Percentiles rank a stretch among this genome's conserved stretches.
Conservation (phyloP, 371 early-diverging fungal species). For the Dentiscutata heterogama region DNA sequence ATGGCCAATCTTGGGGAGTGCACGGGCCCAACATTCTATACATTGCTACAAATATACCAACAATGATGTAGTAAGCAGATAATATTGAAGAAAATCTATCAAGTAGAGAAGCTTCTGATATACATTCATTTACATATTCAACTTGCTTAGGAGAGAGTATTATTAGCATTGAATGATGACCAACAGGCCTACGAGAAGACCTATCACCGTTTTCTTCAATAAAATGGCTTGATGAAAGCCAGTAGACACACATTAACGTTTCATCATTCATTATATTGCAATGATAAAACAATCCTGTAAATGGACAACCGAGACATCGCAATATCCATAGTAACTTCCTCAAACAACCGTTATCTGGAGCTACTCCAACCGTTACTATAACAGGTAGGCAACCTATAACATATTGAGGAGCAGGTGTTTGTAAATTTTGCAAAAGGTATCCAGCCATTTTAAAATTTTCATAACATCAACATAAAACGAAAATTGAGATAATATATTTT, state of each 20-base stretch:
- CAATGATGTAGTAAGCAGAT: constrained; percentile 2
- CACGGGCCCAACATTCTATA: background rate
- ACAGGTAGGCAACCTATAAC: constrained; percentile 16
- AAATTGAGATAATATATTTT: too few relatives aligned
- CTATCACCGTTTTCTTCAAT: background rate
- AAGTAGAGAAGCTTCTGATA: constrained; percentile 3
- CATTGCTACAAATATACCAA: constrained; percentile 22
- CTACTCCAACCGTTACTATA: background rate
- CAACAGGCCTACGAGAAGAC: background rate
- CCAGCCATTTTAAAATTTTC: too few relatives aligned
- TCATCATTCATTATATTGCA: background rate
- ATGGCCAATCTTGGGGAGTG: background rate
- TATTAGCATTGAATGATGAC: background rate
- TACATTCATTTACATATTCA: background rate
- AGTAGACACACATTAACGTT: background rate
- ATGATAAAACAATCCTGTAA: background rate
- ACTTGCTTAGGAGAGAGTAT: background rate
- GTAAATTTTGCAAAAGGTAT: background rate
- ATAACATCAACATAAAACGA: too few relatives aligned
- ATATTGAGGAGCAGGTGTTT: background rate
- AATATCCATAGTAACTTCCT: background rate
- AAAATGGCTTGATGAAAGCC: background rate
- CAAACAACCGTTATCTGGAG: background rate
- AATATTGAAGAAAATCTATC: constrained; percentile 5
- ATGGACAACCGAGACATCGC: constrained; percentile 12